Conservation (phyloP, 2,329 filamentous ascomycete genomes). For the Penicillium sp. region DNA sequence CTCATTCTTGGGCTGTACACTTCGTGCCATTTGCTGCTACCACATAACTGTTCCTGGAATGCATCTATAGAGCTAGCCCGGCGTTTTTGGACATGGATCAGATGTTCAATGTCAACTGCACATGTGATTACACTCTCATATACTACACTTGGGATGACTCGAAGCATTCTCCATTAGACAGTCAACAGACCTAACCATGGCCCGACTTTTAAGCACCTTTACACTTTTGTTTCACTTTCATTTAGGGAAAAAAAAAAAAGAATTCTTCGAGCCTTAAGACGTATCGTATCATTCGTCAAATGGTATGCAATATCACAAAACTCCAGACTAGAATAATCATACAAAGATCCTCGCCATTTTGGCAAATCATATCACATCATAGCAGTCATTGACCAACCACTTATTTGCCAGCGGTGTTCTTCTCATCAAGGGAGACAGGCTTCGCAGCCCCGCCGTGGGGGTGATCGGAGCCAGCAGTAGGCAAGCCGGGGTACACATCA, state of each 20-base stretch:
- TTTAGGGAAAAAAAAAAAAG: too few species aligned
- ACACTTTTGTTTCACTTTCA: too few species aligned
- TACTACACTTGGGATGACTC: background rate
- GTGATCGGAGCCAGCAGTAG: constrained; percentile 23
- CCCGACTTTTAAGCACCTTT: too few species aligned
- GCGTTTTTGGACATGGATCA: constrained; percentile 17
- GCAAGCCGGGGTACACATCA: constrained; percentile 27
- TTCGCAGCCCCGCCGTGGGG: constrained; percentile 35
- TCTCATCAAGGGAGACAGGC: constrained; percentile 35
- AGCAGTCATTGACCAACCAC: too few species aligned
- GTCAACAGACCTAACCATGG: too few species aligned
- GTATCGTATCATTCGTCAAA: background rate
- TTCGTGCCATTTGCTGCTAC: constrained; percentile 12
- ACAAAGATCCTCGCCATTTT: background rate
- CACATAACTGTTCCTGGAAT: constrained; percentile 15
- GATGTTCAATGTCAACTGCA: background rate
- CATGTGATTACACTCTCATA: background rate
- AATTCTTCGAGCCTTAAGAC: too few species aligned
- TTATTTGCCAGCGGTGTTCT: constrained; percentile 22
- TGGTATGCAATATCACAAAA: background rate
- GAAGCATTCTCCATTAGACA: too few species aligned
- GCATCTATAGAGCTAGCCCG: constrained; percentile 23
- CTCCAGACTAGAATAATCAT: background rate
- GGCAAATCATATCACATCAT: background rate
- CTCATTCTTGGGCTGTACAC: constrained; percentile 15